phyloP scores from a whole-genome alignment of 371 early-diverging fungal genomes.

The Apophysomyces ossiformis region DNA sequence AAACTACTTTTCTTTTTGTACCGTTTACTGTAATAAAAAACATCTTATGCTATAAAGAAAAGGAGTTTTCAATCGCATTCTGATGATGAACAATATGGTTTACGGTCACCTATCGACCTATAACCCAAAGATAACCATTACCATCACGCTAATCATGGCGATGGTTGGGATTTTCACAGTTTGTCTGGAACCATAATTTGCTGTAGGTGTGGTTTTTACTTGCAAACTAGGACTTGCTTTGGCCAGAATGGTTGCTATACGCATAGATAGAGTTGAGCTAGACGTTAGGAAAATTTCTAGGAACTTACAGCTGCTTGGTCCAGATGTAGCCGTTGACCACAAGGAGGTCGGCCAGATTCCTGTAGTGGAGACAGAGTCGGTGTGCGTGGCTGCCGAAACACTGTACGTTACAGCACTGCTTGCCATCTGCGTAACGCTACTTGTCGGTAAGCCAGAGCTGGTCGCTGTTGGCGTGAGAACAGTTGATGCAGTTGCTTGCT shows the following conservation, averaged over 20 bases:
- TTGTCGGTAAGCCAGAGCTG: constrained; percentile 3
- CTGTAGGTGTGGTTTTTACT: background rate
- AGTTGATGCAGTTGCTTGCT: constrained; percentile 10
- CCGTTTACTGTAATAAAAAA: too few species aligned
- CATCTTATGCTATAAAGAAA: too few species aligned
- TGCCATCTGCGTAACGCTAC: background rate
- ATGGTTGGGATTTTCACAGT: too few species aligned
- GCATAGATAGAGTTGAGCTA: background rate
- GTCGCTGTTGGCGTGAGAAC: constrained; percentile 14
- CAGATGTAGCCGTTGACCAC: constrained; percentile 2
- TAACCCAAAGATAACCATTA: too few species aligned
- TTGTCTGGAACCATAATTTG: too few species aligned
- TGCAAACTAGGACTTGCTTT: background rate
- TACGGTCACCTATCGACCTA: too few species aligned
- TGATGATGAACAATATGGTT: too few species aligned
- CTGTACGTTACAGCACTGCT: background rate
- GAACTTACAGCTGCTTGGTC: constrained; percentile 14
- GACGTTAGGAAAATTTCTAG: background rate
- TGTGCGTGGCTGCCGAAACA: background rate
- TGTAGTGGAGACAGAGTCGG: constrained; percentile 9
- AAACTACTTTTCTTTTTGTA: too few species aligned
- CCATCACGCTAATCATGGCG: too few species aligned
- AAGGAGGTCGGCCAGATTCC: constrained; percentile 13
- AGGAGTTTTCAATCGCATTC: too few species aligned
- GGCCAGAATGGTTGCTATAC: background rate